These are phyloP conservation scores for Venturiaceae sp. DNA, from an alignment of 2,329 filamentous ascomycete species.

Conservation along the genomic window DNA sequence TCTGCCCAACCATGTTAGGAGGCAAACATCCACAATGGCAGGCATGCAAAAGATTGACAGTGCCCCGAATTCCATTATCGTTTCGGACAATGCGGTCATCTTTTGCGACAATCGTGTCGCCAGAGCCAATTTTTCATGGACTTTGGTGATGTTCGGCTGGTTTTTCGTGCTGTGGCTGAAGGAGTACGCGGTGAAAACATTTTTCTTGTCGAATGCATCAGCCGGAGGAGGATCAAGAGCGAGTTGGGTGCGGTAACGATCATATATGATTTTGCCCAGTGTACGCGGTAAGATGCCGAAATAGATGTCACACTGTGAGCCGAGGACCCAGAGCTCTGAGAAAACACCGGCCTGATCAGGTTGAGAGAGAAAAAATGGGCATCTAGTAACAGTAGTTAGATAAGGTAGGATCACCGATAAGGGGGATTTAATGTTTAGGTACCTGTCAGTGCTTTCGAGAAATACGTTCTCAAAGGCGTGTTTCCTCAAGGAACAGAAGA, in stretches of 20 bases:
- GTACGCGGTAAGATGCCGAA: not conserved
- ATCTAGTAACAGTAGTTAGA: too few relatives aligned
- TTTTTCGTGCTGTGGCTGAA: not conserved
- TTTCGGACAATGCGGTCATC: not conserved
- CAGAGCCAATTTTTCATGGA: not conserved
- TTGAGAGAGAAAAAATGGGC: not conserved
- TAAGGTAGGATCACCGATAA: too few relatives aligned
- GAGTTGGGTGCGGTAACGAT: not conserved
- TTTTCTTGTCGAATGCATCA: not conserved
- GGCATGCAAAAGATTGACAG: constrained; percentile 3
- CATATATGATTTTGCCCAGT: not conserved
- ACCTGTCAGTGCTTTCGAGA: not conserved
- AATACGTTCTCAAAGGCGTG: not conserved
- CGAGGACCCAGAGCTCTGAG: not conserved
- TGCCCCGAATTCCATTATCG: not conserved
- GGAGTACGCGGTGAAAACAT: constrained; percentile 2
- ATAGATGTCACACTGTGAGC: constrained; percentile 3
- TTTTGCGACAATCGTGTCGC: not conserved
- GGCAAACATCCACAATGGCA: not conserved
- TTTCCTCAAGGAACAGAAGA: not conserved
- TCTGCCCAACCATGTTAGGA: not conserved
- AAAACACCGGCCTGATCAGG: constrained; percentile 5
- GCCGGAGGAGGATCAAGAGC: not conserved
- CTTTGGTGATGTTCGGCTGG: not conserved
- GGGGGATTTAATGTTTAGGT: too few relatives aligned